A percentile compares a stretch with the other conserved stretches of the same genome.
Evolutionary conservation across 257 asterid genomes (phyloP).

Genomic region (Salvia miltiorrhiza): DNA sequence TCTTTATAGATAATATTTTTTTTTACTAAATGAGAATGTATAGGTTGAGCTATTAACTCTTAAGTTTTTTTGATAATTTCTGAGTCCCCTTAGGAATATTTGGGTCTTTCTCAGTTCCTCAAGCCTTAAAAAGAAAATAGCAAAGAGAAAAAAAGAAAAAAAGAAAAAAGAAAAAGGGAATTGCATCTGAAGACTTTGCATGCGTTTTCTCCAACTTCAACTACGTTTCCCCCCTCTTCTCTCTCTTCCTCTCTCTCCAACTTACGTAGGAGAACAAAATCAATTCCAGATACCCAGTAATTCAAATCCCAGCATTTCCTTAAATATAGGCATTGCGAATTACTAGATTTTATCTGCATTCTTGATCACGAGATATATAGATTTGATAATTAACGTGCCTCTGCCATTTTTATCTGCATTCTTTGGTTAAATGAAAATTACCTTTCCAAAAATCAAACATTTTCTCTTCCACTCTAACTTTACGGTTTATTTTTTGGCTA

Average conservation of each 20-base stretch:
- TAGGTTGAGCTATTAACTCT: no score
- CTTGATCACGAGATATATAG: not conserved
- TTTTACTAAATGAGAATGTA: no score
- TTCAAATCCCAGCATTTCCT: not conserved
- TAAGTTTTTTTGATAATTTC: no score
- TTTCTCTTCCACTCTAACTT: not conserved
- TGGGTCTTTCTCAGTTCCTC: no score
- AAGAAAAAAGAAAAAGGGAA: not conserved
- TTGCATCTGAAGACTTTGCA: conserved; percentile 15
- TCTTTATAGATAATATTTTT: no score
- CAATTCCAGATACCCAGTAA: conserved; percentile 7
- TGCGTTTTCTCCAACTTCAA: not conserved
- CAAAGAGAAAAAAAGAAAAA: no score
- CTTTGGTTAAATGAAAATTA: not conserved
- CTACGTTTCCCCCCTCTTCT: conserved; percentile 8
- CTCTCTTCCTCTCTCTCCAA: conserved; percentile 3
- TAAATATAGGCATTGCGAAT: not conserved
- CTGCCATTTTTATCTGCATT: not conserved
- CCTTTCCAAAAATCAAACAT: not conserved
- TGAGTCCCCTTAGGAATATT: no score
- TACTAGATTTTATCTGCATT: not conserved
- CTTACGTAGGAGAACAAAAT: not conserved
- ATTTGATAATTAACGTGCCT: not conserved
- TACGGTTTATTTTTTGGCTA: conserved; percentile 13
- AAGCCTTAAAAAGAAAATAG: no score